Evolutionary conservation across 306 rosid species (phyloP), one percentile per base, ranked within the genome.

Genomic region (Pyrus pyrifolia): DNA sequence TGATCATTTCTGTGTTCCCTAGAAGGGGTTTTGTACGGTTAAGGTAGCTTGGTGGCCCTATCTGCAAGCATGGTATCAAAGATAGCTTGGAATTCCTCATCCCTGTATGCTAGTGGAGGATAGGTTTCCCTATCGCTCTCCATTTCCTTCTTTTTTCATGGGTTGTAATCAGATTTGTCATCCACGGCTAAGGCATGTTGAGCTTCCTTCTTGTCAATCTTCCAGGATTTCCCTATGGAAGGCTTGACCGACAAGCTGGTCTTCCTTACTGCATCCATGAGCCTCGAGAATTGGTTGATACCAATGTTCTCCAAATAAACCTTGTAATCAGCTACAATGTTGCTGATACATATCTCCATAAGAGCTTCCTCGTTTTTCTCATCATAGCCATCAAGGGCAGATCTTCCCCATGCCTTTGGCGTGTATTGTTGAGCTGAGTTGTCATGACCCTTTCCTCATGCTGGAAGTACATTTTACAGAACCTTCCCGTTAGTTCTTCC

Each of bases 21-120:
- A 1, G 27, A 25, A 25, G 27, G 27, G 27, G 27, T 25, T 25
- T 25, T 25, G 27, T 25, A 25, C 27, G 27, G 27, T 25, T 25
- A 25, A 25, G 27, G 27, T 25, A 25, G 25, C 27, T 25, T 25
- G 27, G 1, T 25, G 27, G 2, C 27, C 27, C 27, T 1, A 25
- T 25, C 27, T 25, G 27, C 27, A 25, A 25, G 27, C 27, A 25
- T 25, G 27, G 27, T 25, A 25, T 25, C 27, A 25, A 25, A 1
- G 27, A 25, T 25, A 25, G 2, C 27, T 25, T 33, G 8, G 8
- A 5, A 31, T 8, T 68, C n/a, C 0, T 42, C n/a, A 0, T 67
- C 17, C 0, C 1, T n/a, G 6, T 31, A 68, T 1, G n/a, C n/a
- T 3, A 22, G 0, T 1, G 13, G 11, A 0, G 1, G 35, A 5